These are phyloP conservation scores for Herpetospermum pedunculosum DNA, from an alignment of 306 rosid genomes.

Conservation along the genomic window DNA sequence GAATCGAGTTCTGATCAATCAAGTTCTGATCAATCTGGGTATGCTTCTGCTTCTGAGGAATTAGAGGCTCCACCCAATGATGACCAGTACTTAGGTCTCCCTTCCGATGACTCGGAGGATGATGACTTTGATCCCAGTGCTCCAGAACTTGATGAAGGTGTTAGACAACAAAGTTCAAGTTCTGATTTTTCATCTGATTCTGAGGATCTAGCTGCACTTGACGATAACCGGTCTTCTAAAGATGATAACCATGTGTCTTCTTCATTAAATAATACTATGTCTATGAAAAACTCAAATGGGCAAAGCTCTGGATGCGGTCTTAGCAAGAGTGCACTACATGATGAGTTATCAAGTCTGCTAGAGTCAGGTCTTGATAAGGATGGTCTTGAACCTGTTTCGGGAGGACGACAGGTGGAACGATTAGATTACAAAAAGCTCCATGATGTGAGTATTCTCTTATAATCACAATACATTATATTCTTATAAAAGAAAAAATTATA, in stretches of 20 bases:
- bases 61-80: slow-evolving; percentile 37
- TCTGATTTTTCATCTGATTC: slow-evolving; percentile 93
- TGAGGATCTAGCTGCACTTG: slow-evolving; percentile 75
- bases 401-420: slow-evolving; percentile 55
- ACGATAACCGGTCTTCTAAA: slow-evolving; percentile 20
- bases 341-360: slow-evolving; percentile 44
- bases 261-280: slow-evolving; percentile 10
- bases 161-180: slow-evolving; percentile 49
- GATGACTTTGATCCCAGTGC: slow-evolving; percentile 60
- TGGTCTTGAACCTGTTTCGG: slow-evolving; percentile 33
- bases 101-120: slow-evolving; percentile 92
- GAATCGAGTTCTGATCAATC: slow-evolving; percentile 40
- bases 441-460: slow-evolving; percentile 67
- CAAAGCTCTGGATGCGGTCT: slow-evolving; percentile 21
- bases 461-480: slow-evolving; percentile 5
- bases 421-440: slow-evolving; percentile 91
- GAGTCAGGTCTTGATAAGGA: slow-evolving; percentile 41
- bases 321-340: slow-evolving; percentile 37
- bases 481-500: neutral
- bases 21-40: slow-evolving; percentile 59
- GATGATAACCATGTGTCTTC: slow-evolving; percentile 24
- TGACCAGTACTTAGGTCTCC: slow-evolving; percentile 56
- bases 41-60: slow-evolving; percentile 74
- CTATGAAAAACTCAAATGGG: slow-evolving; percentile 24
- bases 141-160: slow-evolving; percentile 26